phyloP scores from a whole-genome alignment of 192 early-diverging fungal species.

The Podila horticola region DNA sequence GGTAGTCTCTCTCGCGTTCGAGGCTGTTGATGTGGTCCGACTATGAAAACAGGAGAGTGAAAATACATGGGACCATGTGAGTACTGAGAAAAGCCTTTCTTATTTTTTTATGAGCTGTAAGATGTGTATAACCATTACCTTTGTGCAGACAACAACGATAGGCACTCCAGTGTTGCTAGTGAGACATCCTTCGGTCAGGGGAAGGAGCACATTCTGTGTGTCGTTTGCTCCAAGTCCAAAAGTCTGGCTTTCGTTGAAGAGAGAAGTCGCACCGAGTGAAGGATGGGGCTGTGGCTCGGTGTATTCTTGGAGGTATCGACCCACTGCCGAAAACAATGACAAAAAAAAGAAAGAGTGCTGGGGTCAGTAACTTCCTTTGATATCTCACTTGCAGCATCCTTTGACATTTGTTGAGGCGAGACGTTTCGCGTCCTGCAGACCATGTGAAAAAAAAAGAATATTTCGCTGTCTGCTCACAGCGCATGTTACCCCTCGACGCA shows the following conservation, averaged over 20 bases:
- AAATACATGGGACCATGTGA: background rate
- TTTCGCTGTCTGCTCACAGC: too few relatives aligned
- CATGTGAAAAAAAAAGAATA: too few relatives aligned
- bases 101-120: background rate
- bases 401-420: too few relatives aligned
- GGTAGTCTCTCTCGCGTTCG: constrained; percentile 85
- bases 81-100: background rate
- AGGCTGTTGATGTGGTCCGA: constrained; percentile 76
- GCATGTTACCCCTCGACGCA: too few relatives aligned
- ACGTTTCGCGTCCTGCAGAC: too few relatives aligned
- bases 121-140: constrained; percentile 57
- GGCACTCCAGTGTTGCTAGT: constrained; percentile 89
- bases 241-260: constrained; percentile 38
- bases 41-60: constrained; percentile 33
- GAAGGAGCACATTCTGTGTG: constrained; percentile 69
- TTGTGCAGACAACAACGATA: constrained; percentile 89
- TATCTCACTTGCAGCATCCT: background rate
- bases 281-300: constrained; percentile 61
- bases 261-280: constrained; percentile 35
- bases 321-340: constrained; percentile 57
- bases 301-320: constrained; percentile 78
- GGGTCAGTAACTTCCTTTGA: background rate
- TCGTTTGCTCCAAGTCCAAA: constrained; percentile 34
- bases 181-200: constrained; percentile 83
- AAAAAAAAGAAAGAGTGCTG: background rate